Conservation (phyloP, 148 eudicot species). For the Cornus suecica region DNA sequence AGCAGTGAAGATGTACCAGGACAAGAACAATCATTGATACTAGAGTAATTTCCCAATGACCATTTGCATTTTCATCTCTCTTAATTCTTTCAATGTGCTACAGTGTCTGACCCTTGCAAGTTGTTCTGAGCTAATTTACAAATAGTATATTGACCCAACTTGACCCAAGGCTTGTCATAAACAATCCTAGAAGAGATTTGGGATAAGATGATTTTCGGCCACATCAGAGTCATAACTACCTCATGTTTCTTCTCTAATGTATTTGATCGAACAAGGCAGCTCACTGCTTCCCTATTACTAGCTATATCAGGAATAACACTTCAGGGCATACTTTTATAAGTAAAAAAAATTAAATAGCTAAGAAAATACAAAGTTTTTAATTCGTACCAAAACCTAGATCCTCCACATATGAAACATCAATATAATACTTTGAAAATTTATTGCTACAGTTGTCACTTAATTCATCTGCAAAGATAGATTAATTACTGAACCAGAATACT, state of each 20-base stretch:
- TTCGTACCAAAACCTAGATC: not conserved
- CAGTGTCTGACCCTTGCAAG: too few relatives aligned
- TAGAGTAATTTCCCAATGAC: too few relatives aligned
- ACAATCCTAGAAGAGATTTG: not conserved
- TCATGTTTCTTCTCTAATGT: too few relatives aligned
- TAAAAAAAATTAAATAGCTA: not conserved
- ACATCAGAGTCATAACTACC: not conserved
- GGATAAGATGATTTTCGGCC: not conserved
- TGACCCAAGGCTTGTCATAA: not conserved
- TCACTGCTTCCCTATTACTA: not conserved
- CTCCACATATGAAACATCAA: not conserved
- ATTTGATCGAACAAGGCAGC: not conserved
- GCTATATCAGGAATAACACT: not conserved
- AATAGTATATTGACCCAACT: not conserved
- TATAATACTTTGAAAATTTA: not conserved
- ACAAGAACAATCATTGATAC: too few relatives aligned
- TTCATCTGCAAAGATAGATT: conserved; percentile 3
- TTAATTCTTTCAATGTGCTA: too few relatives aligned
- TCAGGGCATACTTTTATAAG: not conserved
- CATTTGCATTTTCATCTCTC: too few relatives aligned
- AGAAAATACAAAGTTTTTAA: not conserved
- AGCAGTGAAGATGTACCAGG: too few relatives aligned
- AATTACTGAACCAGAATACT: conserved; percentile 2
- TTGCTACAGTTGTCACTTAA: not conserved
- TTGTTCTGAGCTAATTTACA: too few relatives aligned